Base-by-base conservation (phyloP, 2,329 filamentous ascomycete species). In the Aspergillus persii region DNA sequence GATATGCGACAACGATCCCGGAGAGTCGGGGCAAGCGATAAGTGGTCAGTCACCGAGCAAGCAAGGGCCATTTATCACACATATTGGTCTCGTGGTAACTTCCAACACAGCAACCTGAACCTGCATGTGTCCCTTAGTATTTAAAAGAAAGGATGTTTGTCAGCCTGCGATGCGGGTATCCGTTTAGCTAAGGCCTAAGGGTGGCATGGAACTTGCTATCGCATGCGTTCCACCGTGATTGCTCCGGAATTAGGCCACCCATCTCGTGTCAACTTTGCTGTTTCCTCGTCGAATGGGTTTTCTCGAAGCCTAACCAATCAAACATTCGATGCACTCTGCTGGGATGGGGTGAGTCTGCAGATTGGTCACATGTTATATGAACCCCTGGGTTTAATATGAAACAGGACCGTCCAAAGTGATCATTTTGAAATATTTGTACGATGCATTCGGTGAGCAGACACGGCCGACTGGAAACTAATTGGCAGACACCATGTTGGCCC, bases 121-220 rank as follows among this genome's bases (percentile, higher is more conserved):
- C 27, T 50, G 56, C 27, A 47, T 33, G 47, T 54, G 46, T 51
- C 53, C 30, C n/a, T 58, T 55, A 49, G 50, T 30, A 36, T 36
- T 23, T 31, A 6, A 31, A 31, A 8, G 30, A 15, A 41, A n/a
- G 36, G 50, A 54, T 51, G 44, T 27, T 46, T 56, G 55, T 4
- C 33, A 11, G 49, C 39, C n/a, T 53, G 44, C 60, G 56, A 63
- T 65, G 71, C 67, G 68, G 50, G 64, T 65, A 69, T 59, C 69
- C 71, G 70, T 57, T 27, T 18, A 57, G 50, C 51, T 59, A 54
- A 57, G 56, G 53, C 48, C 51, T 59, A 54, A 57, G 56, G 52
- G 63, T 49, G 36, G 47, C 41, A 55, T 52, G 56, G 27, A 56
- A 41, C 15, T 53, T 31, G 47, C 48, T 33, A 61, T 50, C 53